Percentiles rank a stretch among this genome's conserved stretches.
Evolutionary conservation across 2,329 filamentous ascomycete genomes (phyloP).

Genomic region (Seiridium unicorne): DNA sequence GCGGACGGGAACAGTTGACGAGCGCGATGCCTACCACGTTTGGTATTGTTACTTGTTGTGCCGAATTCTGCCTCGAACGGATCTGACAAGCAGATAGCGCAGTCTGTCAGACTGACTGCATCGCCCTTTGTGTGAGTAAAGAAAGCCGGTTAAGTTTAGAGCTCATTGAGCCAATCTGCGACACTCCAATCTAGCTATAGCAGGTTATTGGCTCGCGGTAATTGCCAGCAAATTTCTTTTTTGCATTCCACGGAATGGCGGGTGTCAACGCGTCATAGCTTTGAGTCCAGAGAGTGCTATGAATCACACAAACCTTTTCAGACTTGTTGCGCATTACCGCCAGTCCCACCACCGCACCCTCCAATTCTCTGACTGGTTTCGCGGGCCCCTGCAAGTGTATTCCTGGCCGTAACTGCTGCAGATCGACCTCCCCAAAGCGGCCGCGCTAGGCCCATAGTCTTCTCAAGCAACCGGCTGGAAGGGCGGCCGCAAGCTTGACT

Average conservation of each 20-base stretch:
- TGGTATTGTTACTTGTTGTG: too few species aligned
- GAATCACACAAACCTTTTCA: neutral
- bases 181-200: neutral
- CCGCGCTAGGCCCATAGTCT: neutral
- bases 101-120: neutral
- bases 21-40: too few species aligned
- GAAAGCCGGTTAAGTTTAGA: neutral
- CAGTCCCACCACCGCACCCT: neutral
- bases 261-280: conserved; percentile 4
- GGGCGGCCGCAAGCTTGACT: neutral
- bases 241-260: conserved; percentile 1
- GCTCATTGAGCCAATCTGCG: neutral
- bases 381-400: conserved; percentile 1
- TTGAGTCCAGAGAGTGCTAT: neutral
- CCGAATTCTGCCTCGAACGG: too few species aligned
- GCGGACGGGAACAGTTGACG: too few species aligned
- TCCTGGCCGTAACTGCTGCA: neutral
- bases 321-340: neutral
- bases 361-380: neutral
- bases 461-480: neutral
- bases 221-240: neutral
- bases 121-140: neutral
- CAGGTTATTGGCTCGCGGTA: neutral
- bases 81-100: too few species aligned
- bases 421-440: neutral